Conservation (phyloP, 352 stramenopile genomes). For the Pythium graminicola region DNA sequence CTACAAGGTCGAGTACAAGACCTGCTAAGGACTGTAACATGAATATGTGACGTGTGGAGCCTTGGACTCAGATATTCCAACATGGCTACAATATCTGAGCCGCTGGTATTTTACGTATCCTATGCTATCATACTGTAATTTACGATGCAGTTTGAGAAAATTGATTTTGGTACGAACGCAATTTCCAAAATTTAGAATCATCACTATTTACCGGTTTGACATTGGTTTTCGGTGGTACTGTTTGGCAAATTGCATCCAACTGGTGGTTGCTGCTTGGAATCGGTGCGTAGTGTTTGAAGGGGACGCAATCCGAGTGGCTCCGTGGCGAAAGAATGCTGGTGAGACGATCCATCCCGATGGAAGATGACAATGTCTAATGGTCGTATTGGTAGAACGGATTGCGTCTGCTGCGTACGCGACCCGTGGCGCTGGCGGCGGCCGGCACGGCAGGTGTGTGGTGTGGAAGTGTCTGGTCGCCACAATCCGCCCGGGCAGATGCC, state of each 20-base stretch:
- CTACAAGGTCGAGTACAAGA: slow-evolving; percentile 37
- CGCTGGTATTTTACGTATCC: too few relatives aligned
- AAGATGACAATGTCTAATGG: background rate
- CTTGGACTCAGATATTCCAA: background rate
- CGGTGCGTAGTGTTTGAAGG: too few relatives aligned
- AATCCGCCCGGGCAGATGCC: slow-evolving; percentile 9
- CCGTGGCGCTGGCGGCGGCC: slow-evolving; percentile 29
- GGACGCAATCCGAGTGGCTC: background rate
- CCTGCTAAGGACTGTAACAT: background rate
- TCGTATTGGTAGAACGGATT: slow-evolving; percentile 16
- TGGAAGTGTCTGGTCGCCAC: slow-evolving; percentile 20
- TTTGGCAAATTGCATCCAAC: too few relatives aligned
- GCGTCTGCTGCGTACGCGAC: slow-evolving; percentile 13
- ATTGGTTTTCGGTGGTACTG: too few relatives aligned
- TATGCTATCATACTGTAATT: too few relatives aligned
- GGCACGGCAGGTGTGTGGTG: slow-evolving; percentile 30
- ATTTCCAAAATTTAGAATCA: too few relatives aligned
- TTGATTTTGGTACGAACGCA: too few relatives aligned
- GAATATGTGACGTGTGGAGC: background rate
- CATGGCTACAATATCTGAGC: background rate
- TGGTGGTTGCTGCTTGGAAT: too few relatives aligned
- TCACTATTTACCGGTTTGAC: too few relatives aligned
- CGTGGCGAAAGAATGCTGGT: background rate
- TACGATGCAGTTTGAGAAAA: too few relatives aligned
- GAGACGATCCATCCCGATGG: too few relatives aligned